A percentile compares a stretch with the other conserved stretches of the same genome.
Evolutionary conservation across 2,329 filamentous ascomycete species (phyloP).

Genomic region (Exophiala viscosa): DNA sequence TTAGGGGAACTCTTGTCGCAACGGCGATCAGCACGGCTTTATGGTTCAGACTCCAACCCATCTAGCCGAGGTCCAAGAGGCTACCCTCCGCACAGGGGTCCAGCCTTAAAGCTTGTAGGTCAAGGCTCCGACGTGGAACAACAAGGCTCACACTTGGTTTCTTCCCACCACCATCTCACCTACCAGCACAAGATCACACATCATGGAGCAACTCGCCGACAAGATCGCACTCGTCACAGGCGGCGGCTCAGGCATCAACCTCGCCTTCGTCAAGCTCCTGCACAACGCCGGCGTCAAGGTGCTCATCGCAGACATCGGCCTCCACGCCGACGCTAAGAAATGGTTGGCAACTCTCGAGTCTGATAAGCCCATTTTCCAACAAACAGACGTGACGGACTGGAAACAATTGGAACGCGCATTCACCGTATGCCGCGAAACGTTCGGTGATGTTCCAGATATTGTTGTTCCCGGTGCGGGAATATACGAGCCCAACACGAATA

Average conservation of each 20-base stretch:
- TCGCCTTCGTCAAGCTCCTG: conserved; percentile 40
- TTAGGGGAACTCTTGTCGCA: too few relatives aligned
- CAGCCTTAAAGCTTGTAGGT: too few relatives aligned
- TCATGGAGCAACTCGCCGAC: background rate
- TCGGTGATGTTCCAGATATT: conserved; percentile 44
- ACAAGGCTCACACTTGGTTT: too few relatives aligned
- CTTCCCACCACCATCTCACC: too few relatives aligned
- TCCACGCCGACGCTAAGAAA: conserved; percentile 42
- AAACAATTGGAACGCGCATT: conserved; percentile 48
- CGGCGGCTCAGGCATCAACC: conserved; percentile 47
- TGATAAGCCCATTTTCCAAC: conserved; percentile 37
- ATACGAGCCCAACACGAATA: conserved; percentile 31
- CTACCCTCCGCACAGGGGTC: too few relatives aligned
- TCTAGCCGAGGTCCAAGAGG: too few relatives aligned
- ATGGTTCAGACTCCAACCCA: too few relatives aligned
- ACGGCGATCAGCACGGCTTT: too few relatives aligned
- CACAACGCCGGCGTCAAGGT: conserved; percentile 43
- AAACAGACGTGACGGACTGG: conserved; percentile 49
- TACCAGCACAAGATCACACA: background rate
- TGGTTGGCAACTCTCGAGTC: background rate
- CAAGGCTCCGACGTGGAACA: too few relatives aligned
- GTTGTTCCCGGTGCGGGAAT: conserved; percentile 47
- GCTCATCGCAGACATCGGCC: conserved; percentile 42
- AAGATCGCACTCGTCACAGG: conserved; percentile 50
- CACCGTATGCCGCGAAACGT: conserved; percentile 44